Conservation (phyloP, 352 stramenopile genomes). For the Phytophthora sojae region DNA sequence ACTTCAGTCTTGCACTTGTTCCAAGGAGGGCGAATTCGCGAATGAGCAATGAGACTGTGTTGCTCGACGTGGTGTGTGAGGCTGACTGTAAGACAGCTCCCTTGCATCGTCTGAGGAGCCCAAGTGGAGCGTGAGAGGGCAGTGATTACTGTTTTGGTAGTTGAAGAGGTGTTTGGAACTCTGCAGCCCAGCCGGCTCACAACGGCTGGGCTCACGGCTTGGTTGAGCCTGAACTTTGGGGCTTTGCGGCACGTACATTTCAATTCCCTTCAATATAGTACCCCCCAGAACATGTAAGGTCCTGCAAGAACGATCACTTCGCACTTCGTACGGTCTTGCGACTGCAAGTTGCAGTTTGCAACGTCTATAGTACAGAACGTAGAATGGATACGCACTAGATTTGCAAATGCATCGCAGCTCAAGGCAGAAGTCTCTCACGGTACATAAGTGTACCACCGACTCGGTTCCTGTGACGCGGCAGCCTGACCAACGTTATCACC, state of each 20-base stretch:
- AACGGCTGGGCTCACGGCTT: not conserved
- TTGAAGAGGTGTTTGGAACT: constrained; percentile 5
- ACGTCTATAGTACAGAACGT: too few relatives aligned
- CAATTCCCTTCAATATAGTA: not conserved
- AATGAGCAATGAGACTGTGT: not conserved
- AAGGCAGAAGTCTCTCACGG: too few relatives aligned
- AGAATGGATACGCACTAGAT: not conserved
- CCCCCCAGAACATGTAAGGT: too few relatives aligned
- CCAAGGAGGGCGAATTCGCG: not conserved
- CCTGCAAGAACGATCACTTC: not conserved
- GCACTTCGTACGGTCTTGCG: not conserved
- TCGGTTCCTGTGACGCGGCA: too few relatives aligned
- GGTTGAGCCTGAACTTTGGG: not conserved
- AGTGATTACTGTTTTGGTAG: constrained; percentile 5
- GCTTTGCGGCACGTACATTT: not conserved
- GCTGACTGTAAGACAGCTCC: not conserved
- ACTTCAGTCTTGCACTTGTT: not conserved
- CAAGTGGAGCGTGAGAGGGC: not conserved
- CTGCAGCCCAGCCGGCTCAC: not conserved
- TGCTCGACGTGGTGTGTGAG: not conserved
- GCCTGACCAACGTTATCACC: too few relatives aligned
- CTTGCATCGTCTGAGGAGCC: not conserved
- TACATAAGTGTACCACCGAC: too few relatives aligned
- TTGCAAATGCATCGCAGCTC: not conserved
- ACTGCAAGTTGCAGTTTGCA: not conserved